Evolutionary conservation across 257 asterid species (phyloP), one percentile per base, ranked within the genome.

Genomic region (Scutellaria minor): DNA sequence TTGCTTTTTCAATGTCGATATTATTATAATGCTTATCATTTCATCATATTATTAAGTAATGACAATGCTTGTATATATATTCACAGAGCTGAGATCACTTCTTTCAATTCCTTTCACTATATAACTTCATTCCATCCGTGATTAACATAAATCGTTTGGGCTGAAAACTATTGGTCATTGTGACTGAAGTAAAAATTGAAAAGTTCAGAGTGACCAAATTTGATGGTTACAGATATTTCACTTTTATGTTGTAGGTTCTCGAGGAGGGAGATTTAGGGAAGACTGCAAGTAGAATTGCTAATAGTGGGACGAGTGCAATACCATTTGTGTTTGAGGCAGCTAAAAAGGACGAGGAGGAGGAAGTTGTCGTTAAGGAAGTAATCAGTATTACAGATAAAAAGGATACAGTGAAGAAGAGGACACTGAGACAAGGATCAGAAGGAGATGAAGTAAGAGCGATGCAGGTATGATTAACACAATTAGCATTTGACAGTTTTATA

Each of bases 401-500:
- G 76, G 84, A 64, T 60, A 80, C 64, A 12, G 85, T 47, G 31
- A 83, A 76, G 78, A 83, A 69, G 69, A 89, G 84, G 84, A 79
- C 86, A 9, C 66, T 95, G 81, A 88, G 91, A 76, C 79, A 5
- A 74, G 98, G 99, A 72, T 85, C 97, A 4, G 96, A 92, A 88
- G 98, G 98, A 73, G 97, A 90, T 31, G 90, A 85, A 46, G 98
- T 95, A 58, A 85, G 50, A 70, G 87, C 81, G 27, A 70, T 94
- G 93, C 99, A 94, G 98, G 99, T 94, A 75, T 64, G 62, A n/a
- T 40, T 24, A 27, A 67, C 10, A 14, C 40, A 6, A 58, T 46
- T 22, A 46, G 12, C 50, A 13, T 70, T 46, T 66, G 20, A 9
- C 71, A 42, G 24, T 51, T 78, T 40, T 9, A 58, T 58, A 4